Evolutionary conservation across 768 basidiomycete species (phyloP).

Genomic region (Cystobasidium tubakii): DNA sequence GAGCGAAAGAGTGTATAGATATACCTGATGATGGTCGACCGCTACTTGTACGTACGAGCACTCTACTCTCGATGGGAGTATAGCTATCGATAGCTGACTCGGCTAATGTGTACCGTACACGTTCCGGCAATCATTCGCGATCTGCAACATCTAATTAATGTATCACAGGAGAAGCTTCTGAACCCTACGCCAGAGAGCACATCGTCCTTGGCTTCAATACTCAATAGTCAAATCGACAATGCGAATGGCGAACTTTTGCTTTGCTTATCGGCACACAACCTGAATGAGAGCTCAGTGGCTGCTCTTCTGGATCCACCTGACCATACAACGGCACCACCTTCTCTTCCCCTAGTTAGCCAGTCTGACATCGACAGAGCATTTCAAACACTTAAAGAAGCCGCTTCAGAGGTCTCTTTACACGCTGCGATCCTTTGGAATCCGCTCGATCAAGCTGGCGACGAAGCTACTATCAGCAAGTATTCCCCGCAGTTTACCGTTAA

Average conservation of each 20-base stretch:
- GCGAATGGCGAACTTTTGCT: constrained; percentile 49
- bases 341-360: constrained; percentile 28
- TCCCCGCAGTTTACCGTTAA: constrained; percentile 19
- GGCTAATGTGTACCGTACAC: background rate
- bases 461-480: constrained; percentile 24
- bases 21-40: constrained; percentile 27
- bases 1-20: background rate
- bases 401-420: constrained; percentile 20
- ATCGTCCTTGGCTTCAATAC: constrained; percentile 8
- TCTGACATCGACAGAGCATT: constrained; percentile 27
- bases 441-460: constrained; percentile 25
- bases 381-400: constrained; percentile 13
- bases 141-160: background rate
- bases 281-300: constrained; percentile 8
- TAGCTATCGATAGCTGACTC: background rate
- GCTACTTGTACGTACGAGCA: background rate
- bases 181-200: constrained; percentile 26
- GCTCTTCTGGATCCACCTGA: constrained; percentile 26
- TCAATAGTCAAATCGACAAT: constrained; percentile 31
- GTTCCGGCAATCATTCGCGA: background rate
- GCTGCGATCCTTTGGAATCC: constrained; percentile 36
- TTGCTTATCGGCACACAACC: constrained; percentile 47
- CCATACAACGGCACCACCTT: background rate
- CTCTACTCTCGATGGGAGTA: too few species aligned
- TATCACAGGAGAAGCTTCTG: constrained; percentile 29